Conservation (phyloP, 108 stramenopile species). For the Aureococcus anophagefferens region DNA sequence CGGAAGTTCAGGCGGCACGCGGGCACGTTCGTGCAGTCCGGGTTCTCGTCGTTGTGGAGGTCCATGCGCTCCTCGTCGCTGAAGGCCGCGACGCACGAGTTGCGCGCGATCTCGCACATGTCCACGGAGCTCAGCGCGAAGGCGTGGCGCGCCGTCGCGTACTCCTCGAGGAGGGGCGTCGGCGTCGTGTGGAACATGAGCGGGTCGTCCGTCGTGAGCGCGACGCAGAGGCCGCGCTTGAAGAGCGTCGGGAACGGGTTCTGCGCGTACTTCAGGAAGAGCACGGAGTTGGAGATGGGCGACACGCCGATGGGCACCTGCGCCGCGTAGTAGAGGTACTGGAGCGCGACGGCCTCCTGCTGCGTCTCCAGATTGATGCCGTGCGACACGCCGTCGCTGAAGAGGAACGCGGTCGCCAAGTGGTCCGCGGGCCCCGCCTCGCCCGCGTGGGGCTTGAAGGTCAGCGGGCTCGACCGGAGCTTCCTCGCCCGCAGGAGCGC, state of each 20-base stretch:
- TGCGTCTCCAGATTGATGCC: constrained; percentile 48
- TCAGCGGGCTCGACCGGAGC: constrained; percentile 2
- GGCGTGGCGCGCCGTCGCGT: too few relatives aligned
- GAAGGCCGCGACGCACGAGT: too few relatives aligned
- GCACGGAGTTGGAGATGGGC: constrained; percentile 54
- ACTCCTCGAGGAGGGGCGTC: constrained; percentile 29
- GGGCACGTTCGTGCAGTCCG: too few relatives aligned
- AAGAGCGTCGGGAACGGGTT: constrained; percentile 51
- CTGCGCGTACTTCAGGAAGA: constrained; percentile 50
- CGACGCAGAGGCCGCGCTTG: constrained; percentile 43
- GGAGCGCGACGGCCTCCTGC: constrained; percentile 40
- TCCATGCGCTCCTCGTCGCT: too few relatives aligned
- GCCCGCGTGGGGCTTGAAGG: constrained; percentile 38
- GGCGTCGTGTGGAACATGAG: constrained; percentile 47
- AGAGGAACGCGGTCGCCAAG: constrained; percentile 40
- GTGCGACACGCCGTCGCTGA: constrained; percentile 54
- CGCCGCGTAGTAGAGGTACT: constrained; percentile 53
- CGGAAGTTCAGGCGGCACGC: too few relatives aligned
- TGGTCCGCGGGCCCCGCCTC: constrained; percentile 53
- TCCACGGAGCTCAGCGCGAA: too few relatives aligned
- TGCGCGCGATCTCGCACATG: too few relatives aligned
- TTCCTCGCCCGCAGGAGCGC: constrained; percentile 28
- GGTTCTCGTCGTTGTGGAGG: too few relatives aligned
- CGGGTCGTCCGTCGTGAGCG: constrained; percentile 57
- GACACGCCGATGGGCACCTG: constrained; percentile 43